Conservation (phyloP, 2,329 filamentous ascomycete genomes). For the Nemania sp. region DNA sequence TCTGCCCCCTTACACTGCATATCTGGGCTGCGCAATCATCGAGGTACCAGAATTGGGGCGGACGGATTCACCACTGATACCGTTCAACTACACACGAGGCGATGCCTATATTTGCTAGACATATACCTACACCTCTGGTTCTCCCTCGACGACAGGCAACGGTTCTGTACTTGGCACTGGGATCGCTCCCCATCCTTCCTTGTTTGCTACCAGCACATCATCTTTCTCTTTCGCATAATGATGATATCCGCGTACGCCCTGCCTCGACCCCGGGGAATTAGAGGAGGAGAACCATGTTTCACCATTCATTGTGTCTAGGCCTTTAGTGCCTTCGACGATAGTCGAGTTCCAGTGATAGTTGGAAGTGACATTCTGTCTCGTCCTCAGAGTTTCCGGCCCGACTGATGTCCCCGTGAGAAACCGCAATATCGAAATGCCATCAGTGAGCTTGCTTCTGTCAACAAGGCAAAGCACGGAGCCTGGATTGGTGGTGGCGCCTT, state of each 20-base stretch:
- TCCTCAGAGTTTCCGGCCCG: slow-evolving; percentile 29
- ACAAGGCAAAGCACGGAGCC: slow-evolving; percentile 40
- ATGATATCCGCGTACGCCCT: slow-evolving; percentile 30
- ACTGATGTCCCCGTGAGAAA: slow-evolving; percentile 32
- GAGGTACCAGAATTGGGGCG: background rate
- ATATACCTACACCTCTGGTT: slow-evolving; percentile 24
- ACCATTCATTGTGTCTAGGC: slow-evolving; percentile 35
- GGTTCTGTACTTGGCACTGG: slow-evolving; percentile 31
- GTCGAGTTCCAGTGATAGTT: slow-evolving; percentile 41
- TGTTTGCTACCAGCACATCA: slow-evolving; percentile 30
- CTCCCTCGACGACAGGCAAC: slow-evolving; percentile 29
- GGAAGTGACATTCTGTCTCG: slow-evolving; percentile 41
- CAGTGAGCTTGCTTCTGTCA: slow-evolving; percentile 37
- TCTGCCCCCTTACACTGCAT: background rate
- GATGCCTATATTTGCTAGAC: background rate
- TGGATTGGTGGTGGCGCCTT: slow-evolving; percentile 36
- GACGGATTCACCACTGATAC: background rate
- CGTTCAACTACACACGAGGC: background rate
- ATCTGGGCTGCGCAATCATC: background rate
- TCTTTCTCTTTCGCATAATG: slow-evolving; percentile 35
- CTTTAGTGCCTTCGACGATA: slow-evolving; percentile 39
- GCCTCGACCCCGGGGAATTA: slow-evolving; percentile 19
- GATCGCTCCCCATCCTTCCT: slow-evolving; percentile 31
- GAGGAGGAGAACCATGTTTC: slow-evolving; percentile 40
- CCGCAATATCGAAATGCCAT: slow-evolving; percentile 33